A percentile compares a stretch with the other conserved stretches of the same genome.
These are phyloP conservation scores for Sporothrix phasma DNA, from an alignment of 2,329 filamentous ascomycete genomes.

Conservation along the genomic window DNA sequence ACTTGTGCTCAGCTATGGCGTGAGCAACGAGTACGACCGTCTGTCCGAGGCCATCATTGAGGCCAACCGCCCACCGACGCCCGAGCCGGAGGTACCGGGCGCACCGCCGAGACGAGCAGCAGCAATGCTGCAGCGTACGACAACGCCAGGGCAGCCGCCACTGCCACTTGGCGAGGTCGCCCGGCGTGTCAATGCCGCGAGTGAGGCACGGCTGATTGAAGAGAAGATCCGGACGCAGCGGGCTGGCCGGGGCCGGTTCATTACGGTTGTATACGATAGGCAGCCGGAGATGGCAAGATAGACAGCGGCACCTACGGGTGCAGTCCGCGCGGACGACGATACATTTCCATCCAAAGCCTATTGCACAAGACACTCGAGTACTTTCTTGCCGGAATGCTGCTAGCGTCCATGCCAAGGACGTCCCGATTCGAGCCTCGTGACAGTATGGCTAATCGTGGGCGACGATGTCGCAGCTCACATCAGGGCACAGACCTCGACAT, in stretches of 20 bases:
- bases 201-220: conserved; percentile 15
- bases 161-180: conserved; percentile 8
- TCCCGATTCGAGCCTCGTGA: not conserved
- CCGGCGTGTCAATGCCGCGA: conserved; percentile 11
- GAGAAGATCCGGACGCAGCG: conserved; percentile 18
- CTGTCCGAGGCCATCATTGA: not conserved
- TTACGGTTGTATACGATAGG: conserved; percentile 17
- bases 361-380: not conserved
- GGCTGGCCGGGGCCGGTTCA: conserved; percentile 19
- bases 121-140: not conserved
- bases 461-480: not conserved
- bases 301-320: not conserved
- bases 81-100: not conserved
- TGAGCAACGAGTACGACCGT: conserved; percentile 1
- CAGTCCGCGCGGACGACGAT: too few relatives aligned
- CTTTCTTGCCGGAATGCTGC: not conserved
- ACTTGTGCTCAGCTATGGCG: conserved; percentile 17
- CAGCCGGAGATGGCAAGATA: not conserved
- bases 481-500: not conserved
- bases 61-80: not conserved
- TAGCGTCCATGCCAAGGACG: conserved; percentile 4
- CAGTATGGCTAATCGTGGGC: not conserved
- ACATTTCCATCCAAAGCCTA: too few relatives aligned
- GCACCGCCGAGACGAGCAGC: not conserved
- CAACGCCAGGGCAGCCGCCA: not conserved